A percentile compares a stretch with the other conserved stretches of the same genome.
Evolutionary conservation across 352 stramenopile species (phyloP).

Genomic region (Saprolegnia parasitica): DNA sequence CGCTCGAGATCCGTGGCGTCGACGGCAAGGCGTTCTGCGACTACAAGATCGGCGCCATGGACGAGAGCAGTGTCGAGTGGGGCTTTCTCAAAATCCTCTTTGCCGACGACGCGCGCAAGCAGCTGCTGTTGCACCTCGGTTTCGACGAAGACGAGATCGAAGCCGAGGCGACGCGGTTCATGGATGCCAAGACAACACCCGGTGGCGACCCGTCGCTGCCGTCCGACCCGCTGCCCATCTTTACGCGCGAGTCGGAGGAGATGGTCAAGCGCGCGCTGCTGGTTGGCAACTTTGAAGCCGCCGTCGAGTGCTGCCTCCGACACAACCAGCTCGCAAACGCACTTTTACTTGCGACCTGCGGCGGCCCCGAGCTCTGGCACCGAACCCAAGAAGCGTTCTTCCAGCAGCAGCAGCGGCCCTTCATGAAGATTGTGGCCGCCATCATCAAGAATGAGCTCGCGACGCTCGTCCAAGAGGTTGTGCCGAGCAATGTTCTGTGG

Average conservation of each 20-base stretch:
- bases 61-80: constrained; percentile 73
- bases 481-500: not conserved
- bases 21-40: constrained; percentile 93
- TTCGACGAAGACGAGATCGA: constrained; percentile 91
- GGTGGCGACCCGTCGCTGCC: constrained; percentile 26
- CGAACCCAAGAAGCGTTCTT: constrained; percentile 97
- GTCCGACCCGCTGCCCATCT: constrained; percentile 52
- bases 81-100: constrained; percentile 93
- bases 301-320: constrained; percentile 95
- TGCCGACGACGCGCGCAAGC: constrained; percentile 91
- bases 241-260: constrained; percentile 86
- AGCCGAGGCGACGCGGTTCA: constrained; percentile 27
- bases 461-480: constrained; percentile 57
- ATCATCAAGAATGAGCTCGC: constrained; percentile 94
- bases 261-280: constrained; percentile 95
- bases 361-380: constrained; percentile 92
- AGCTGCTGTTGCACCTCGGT: constrained; percentile 92
- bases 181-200: constrained; percentile 25
- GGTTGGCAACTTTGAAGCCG: constrained; percentile 97
- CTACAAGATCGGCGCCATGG: constrained; percentile 64
- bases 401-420: constrained; percentile 83
- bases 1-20: constrained; percentile 65
- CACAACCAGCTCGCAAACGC: constrained; percentile 96
- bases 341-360: constrained; percentile 91
- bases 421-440: constrained; percentile 93